Evolutionary conservation across 2,329 filamentous ascomycete species (phyloP), one percentile per base, ranked within the genome.

Genomic region (Phialophora macrospora): DNA sequence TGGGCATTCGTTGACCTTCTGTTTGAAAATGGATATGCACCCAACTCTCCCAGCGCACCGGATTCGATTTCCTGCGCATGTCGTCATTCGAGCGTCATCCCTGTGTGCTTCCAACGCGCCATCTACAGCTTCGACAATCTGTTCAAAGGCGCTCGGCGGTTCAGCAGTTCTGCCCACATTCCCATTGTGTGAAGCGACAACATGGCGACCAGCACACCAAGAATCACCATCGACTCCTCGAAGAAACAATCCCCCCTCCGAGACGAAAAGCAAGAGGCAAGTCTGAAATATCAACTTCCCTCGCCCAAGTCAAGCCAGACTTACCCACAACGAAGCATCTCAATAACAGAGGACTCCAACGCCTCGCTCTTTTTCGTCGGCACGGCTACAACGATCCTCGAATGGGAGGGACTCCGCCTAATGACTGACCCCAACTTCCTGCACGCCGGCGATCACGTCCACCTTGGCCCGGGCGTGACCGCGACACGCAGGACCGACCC

Each of bases 371-470:
- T 75, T 49, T 80, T 79, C 54, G 72, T 80, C 3, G 78, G 78
- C 7, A 79, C 75, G 5, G 78, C 78, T 2, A 80, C 77, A 7
- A 77, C 75, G 0, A 75, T 79, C 22, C 67, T 79, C 75, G 76
- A 79, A 71, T 80, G 78, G 78, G 73, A 75, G 52, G 77, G 76
- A 1, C 73, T 79, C 26, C 72, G 76, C 12, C 60, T 80, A 11
- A 76, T 80, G 77, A 80, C 78, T 4, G 78, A 80, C 74, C 85
- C 86, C 8, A 88, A 89, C 75, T 90, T 90, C 75, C 80, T 90
- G 0, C 87, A 88, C 71, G 82, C 83, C 1, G 87, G 87, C 34
- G 86, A 89, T 71, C 85, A 89, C 70, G 86, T 90, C 8, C 87
- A 90, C 73, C 81, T 90, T 1, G 88, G 87, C 0, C 87, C 87